Evolutionary conservation across 2,329 filamentous ascomycete genomes (phyloP), one percentile per base, ranked within the genome.

Genomic region (Penicillium expansum): DNA sequence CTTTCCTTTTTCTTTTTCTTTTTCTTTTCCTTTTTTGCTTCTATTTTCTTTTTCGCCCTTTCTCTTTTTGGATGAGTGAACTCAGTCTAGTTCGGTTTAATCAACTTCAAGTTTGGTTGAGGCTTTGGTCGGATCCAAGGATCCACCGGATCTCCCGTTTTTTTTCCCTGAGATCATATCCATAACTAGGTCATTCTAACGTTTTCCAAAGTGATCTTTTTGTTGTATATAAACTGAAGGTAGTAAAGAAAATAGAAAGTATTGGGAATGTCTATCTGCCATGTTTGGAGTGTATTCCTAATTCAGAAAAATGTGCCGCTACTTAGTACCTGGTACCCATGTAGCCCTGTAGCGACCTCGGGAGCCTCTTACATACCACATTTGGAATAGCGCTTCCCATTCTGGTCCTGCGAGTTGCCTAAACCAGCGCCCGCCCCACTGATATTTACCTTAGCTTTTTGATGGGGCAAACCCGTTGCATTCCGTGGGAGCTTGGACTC

Each of bases 391-490:
- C 24, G 51, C 47, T 20, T 47, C 43, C 43, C 7, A 33, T 33
- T 22, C 29, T 42, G 56, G 62, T 57, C 56, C 57, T 55, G 55
- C 55, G 58, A 57, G 52, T 56, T 55, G 44, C 62, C 58, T 44
- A 52, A 55, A 56, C 37, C 50, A 51, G 43, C 35, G 37, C 29
- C 35, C 8, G 27, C 13, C 52, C 33, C 45, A 41, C 53, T 43
- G 9, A 29, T 43, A 43, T 47, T 33, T 24, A 24, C 35, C 43
- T 37, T 27, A 48, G 41, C 30, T 44, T 42, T 51, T n/a, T 16
- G 16, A 62, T 61, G 62, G 62, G 56, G 61, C 52, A 59, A 58
- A 54, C 62, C 62, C 61, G 60, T 65, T 64, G 43, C 20, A 56
- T 58, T 56, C 57, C 57, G 47, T 61, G 55, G 56, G 52, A 65